A percentile compares a stretch with the other conserved stretches of the same genome.
phyloP scores from a whole-genome alignment of 495 filamentous ascomycete species.

The Penicillium crystallinum region DNA sequence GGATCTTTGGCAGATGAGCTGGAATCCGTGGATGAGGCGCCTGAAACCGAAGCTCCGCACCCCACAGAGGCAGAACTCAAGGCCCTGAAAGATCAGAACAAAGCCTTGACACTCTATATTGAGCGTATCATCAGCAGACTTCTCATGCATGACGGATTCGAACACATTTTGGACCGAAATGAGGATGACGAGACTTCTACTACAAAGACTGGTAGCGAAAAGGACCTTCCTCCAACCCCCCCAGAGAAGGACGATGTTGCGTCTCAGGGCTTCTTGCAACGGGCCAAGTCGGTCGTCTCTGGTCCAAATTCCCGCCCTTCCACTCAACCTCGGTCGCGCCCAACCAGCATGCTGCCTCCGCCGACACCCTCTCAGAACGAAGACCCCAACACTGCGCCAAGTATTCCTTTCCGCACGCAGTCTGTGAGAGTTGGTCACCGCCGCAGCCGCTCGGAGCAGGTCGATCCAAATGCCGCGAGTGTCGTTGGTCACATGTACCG shows the following conservation, averaged over 20 bases:
- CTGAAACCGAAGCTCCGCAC: conserved; percentile 53
- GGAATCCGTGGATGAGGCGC: conserved; percentile 54
- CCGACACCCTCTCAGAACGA: conserved; percentile 35
- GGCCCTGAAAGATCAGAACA: conserved; percentile 87
- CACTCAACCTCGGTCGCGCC: conserved; percentile 52
- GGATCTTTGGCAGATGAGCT: conserved; percentile 86
- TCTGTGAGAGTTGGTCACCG: conserved; percentile 56
- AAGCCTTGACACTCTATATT: conserved; percentile 92
- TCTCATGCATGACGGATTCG: conserved; percentile 89
- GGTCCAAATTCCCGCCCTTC: conserved; percentile 35
- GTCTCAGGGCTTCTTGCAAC: conserved; percentile 60
- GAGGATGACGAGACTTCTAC: conserved; percentile 52
- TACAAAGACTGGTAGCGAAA: conserved; percentile 49
- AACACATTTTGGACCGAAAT: conserved; percentile 66
- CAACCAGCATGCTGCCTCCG: conserved; percentile 56
- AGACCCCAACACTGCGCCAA: conserved; percentile 77
- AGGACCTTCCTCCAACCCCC: conserved; percentile 80
- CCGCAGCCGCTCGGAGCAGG: conserved; percentile 68
- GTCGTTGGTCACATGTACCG: conserved; percentile 84
- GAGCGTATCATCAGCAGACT: conserved; percentile 96
- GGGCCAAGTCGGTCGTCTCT: conserved; percentile 68
- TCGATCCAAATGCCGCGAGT: conserved; percentile 53
- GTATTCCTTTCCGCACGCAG: conserved; percentile 70
- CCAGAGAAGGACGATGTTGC: conserved; percentile 51
- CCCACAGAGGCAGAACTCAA: conserved; percentile 76